Evolutionary conservation across 2,329 filamentous ascomycete species (phyloP), one percentile per base, ranked within the genome.

Genomic region (Fusarium sp.): DNA sequence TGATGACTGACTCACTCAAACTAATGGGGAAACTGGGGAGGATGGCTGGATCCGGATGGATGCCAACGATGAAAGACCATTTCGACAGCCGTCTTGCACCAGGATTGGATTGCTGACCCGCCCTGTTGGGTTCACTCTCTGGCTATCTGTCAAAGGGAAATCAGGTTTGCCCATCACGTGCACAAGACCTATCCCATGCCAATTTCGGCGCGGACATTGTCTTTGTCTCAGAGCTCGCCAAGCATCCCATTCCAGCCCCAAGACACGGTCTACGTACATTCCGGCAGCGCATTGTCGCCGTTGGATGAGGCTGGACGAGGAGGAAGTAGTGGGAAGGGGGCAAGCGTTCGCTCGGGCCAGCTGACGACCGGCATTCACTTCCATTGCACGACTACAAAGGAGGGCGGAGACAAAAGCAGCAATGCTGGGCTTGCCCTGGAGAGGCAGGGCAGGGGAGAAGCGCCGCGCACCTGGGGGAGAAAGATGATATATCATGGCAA

Each of bases 231-330:
- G 77, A 69, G 71, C 60, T 61, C 71, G 64, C 58, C 70, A 64
- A 73, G 66, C 81, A 83, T 82, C 82, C 81, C 81, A 82, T 83
- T 83, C 81, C 81, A 82, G 74, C 70, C 63, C 57, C 67, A 68
- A 73, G 69, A 70, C 66, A 61, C 40, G 35, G 59, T 70, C 69
- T 63, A 68, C 47, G 27, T 54, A 31, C 73, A 74, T 74, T 74
- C 72, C 72, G 71, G 63, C 18, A 74, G 54, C 31, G 66, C 80
- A 83, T 83, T 83, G 81, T 83, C 77, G 80, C 77, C 78, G 74
- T 74, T 75, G 77, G 71, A 74, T 62, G 79, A 81, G 81, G 79
- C 73, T 81, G 79, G 78, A 71, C 62, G 64, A 67, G 60, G 68
- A 67, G 22, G 50, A 57, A 31, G 22, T 13, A 33, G 22, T 31